A percentile compares a stretch with the other conserved stretches of the same genome.
Evolutionary conservation across 202 grass and related monocot genomes (phyloP).

Genomic region (Schoenoplectus tabernaemontani): DNA sequence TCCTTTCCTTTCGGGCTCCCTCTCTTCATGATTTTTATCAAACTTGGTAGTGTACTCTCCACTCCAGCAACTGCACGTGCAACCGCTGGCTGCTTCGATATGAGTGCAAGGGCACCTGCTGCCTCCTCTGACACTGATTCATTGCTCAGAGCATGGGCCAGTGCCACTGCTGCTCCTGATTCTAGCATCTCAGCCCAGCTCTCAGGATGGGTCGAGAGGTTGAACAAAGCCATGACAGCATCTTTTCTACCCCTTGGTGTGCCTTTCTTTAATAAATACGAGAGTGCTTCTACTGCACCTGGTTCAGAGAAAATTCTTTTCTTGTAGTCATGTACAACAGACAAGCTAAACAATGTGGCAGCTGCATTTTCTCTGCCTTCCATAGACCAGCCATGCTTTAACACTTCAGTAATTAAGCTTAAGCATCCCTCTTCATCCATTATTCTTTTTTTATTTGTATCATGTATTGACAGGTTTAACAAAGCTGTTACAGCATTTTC

Average conservation of each 20-base stretch:
- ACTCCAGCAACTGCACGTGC: slow-evolving; percentile 53
- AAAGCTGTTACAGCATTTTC: slow-evolving; percentile 84
- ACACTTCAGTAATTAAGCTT: slow-evolving; percentile 52
- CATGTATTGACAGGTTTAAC: slow-evolving; percentile 81
- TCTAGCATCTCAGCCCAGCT: slow-evolving; percentile 77
- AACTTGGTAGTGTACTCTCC: slow-evolving; percentile 48
- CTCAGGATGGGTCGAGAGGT: slow-evolving; percentile 80
- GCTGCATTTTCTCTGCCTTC: slow-evolving; percentile 91
- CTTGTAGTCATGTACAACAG: slow-evolving; percentile 90
- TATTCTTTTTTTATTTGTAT: slow-evolving; percentile 66
- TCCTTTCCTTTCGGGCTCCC: slow-evolving; percentile 88
- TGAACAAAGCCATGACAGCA: slow-evolving; percentile 94
- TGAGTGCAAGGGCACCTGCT: slow-evolving; percentile 69
- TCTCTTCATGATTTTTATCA: slow-evolving; percentile 61
- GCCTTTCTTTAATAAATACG: slow-evolving; percentile 58
- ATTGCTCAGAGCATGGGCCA: slow-evolving; percentile 57
- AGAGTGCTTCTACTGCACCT: slow-evolving; percentile 58
- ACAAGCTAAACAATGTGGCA: slow-evolving; percentile 83
- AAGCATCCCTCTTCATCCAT: slow-evolving; percentile 73
- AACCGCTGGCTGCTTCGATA: slow-evolving; percentile 56
- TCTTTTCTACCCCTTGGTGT: slow-evolving; percentile 81
- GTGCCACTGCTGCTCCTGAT: slow-evolving; percentile 41
- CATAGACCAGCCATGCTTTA: slow-evolving; percentile 69
- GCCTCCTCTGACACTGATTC: slow-evolving; percentile 84
- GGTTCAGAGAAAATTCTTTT: slow-evolving; percentile 63